Conservation (phyloP, 495 filamentous ascomycete species). For the Aspergillus heteromorphus region DNA sequence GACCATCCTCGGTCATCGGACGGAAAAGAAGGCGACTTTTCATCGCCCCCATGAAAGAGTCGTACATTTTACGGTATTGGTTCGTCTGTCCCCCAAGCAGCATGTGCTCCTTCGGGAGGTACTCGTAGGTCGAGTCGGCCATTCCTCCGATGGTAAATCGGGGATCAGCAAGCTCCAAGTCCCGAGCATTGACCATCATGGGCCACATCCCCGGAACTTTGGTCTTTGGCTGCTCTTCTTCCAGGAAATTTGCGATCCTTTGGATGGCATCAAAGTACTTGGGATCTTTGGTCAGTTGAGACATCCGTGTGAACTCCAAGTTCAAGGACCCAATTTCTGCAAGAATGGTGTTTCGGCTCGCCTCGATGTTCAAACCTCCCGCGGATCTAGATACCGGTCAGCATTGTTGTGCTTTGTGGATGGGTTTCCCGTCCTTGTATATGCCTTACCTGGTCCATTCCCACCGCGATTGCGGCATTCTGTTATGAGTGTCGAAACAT, state of each 20-base stretch:
- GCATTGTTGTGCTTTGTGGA: not conserved
- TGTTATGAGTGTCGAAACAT: slow-evolving; percentile 91
- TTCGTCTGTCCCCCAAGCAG: slow-evolving; percentile 73
- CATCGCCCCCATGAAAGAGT: slow-evolving; percentile 59
- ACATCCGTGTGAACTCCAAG: slow-evolving; percentile 89
- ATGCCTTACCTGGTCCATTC: slow-evolving; percentile 37
- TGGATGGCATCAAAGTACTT: slow-evolving; percentile 94
- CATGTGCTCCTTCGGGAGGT: slow-evolving; percentile 78
- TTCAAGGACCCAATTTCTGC: slow-evolving; percentile 85
- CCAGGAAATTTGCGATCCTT: slow-evolving; percentile 75
- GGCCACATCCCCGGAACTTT: slow-evolving; percentile 81
- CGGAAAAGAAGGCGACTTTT: slow-evolving; percentile 79
- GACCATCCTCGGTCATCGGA: slow-evolving; percentile 66
- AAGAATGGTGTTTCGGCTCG: slow-evolving; percentile 44
- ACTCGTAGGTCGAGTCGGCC: slow-evolving; percentile 93
- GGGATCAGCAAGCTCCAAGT: slow-evolving; percentile 37
- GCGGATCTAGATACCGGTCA: slow-evolving; percentile 28
- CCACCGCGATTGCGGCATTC: slow-evolving; percentile 72
- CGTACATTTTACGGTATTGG: slow-evolving; percentile 79
- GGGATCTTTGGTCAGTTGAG: slow-evolving; percentile 77
- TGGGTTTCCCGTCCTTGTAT: not conserved
- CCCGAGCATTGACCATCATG: slow-evolving; percentile 60
- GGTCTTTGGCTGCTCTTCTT: slow-evolving; percentile 64
- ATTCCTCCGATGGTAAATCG: slow-evolving; percentile 77
- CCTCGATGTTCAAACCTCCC: slow-evolving; percentile 32